These are phyloP conservation scores for Plantago major DNA, from an alignment of 257 asterid species.

Conservation along the genomic window DNA sequence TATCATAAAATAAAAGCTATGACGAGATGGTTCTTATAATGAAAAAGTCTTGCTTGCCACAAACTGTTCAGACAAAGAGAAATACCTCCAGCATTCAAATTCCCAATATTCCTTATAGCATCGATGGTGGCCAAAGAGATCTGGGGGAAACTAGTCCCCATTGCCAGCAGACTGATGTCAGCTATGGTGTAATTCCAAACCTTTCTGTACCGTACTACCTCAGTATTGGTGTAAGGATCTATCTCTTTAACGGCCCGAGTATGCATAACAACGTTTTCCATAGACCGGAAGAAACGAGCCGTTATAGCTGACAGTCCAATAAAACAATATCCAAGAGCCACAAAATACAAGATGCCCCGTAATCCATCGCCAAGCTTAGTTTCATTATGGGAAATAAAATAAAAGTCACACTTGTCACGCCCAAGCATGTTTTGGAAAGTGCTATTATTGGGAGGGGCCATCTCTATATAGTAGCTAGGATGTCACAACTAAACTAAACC, in stretches of 20 bases:
- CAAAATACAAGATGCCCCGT: conserved; percentile 52
- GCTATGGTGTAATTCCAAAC: conserved; percentile 94
- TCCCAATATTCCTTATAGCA: conserved; percentile 78
- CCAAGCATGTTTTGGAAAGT: conserved; percentile 26
- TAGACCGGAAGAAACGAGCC: conserved; percentile 82
- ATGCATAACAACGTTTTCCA: conserved; percentile 89
- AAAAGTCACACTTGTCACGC: conserved; percentile 40
- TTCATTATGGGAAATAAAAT: conserved; percentile 49
- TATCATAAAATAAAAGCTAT: too few relatives aligned
- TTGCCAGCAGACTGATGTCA: conserved; percentile 80
- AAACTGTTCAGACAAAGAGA: conserved; percentile 1
- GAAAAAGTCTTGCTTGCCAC: neutral
- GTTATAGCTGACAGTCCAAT: conserved; percentile 90
- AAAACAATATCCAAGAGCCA: conserved; percentile 78
- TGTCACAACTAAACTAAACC: conserved; percentile 29
- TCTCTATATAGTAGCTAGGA: conserved; percentile 20
- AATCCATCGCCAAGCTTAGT: conserved; percentile 46
- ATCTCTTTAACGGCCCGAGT: conserved; percentile 52
- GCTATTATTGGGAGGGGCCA: conserved; percentile 29
- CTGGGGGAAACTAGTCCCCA: conserved; percentile 98
- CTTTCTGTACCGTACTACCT: conserved; percentile 43
- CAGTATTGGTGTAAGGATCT: conserved; percentile 55
- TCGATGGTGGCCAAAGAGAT: conserved; percentile 93
- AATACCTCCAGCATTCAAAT: conserved; percentile 82
- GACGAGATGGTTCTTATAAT: neutral